Evolutionary conservation across 2,329 filamentous ascomycete species (phyloP).

Genomic region (Amesomyces nigricolor): DNA sequence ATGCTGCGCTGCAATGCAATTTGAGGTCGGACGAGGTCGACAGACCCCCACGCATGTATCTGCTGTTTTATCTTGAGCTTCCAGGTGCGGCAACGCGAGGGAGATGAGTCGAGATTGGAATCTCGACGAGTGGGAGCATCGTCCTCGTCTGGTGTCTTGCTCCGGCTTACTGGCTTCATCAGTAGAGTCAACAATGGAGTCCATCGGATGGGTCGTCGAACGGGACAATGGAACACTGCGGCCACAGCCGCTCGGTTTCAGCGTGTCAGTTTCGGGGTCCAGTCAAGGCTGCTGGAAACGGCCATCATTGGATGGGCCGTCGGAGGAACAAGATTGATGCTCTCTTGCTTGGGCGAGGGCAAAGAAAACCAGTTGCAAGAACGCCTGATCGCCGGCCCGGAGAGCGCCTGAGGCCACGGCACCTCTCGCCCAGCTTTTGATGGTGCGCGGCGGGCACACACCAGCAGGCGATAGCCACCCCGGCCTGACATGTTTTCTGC

Average conservation of each 20-base stretch:
- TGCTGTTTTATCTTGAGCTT: constrained; percentile 21
- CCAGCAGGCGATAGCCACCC: neutral
- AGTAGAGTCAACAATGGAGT: too few relatives aligned
- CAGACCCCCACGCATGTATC: constrained; percentile 22
- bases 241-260: constrained; percentile 19
- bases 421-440: constrained; percentile 1
- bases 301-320: constrained; percentile 19
- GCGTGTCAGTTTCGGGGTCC: constrained; percentile 18
- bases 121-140: constrained; percentile 1
- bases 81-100: constrained; percentile 1
- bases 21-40: constrained; percentile 7
- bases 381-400: constrained; percentile 22
- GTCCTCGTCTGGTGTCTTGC: neutral
- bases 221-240: constrained; percentile 7
- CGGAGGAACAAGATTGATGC: constrained; percentile 10
- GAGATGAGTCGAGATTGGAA: neutral
- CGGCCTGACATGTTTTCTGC: constrained; percentile 3
- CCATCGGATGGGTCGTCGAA: neutral
- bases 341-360: constrained; percentile 15
- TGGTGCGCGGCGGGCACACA: neutral
- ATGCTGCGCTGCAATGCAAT: constrained; percentile 12
- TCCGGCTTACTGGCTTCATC: too few relatives aligned
- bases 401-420: constrained; percentile 15
- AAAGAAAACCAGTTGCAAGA: constrained; percentile 20
- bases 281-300: constrained; percentile 1